phyloP scores from a whole-genome alignment of 495 filamentous ascomycete species.

The Cairneyella variabilis region DNA sequence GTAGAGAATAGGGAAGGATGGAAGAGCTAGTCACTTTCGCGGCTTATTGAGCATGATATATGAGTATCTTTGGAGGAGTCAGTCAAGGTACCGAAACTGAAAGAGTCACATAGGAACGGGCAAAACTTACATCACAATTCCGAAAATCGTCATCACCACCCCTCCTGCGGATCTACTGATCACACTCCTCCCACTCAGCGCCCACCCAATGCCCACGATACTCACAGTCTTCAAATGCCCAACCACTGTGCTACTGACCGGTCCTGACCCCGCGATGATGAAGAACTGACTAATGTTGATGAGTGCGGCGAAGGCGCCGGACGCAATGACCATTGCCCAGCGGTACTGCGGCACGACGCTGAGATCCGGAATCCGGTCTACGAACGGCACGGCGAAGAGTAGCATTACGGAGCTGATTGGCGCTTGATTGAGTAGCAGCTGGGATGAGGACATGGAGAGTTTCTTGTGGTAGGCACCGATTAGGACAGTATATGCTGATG shows the following conservation, averaged over 20 bases:
- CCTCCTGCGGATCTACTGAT: slow-evolving; percentile 29
- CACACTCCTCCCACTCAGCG: slow-evolving; percentile 25
- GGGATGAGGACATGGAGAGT: slow-evolving; percentile 45
- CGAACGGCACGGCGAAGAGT: slow-evolving; percentile 41
- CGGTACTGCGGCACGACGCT: slow-evolving; percentile 32
- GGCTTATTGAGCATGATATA: slow-evolving; percentile 18
- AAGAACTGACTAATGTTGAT: slow-evolving; percentile 54
- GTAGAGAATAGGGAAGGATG: no score
- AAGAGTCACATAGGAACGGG: background rate
- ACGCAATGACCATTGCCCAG: slow-evolving; percentile 33
- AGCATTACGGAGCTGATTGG: slow-evolving; percentile 44
- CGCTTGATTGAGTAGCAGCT: slow-evolving; percentile 51
- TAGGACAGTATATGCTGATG: slow-evolving; percentile 46
- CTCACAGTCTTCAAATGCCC: slow-evolving; percentile 46
- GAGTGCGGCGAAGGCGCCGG: slow-evolving; percentile 44
- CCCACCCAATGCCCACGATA: slow-evolving; percentile 40
- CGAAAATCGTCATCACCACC: slow-evolving; percentile 19
- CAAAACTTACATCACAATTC: slow-evolving; percentile 18
- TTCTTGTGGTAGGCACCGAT: slow-evolving; percentile 46
- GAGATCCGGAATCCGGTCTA: slow-evolving; percentile 41
- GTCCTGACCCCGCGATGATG: slow-evolving; percentile 47
- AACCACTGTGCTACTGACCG: slow-evolving; percentile 49
- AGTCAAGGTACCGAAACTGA: background rate
- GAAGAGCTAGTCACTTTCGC: slow-evolving; percentile 2
- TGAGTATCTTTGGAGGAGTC: slow-evolving; percentile 23